A percentile compares a stretch with the other conserved stretches of the same genome.
Conservation (phyloP, 768 basidiomycete genomes). For the Psilocybe cubensis region DNA sequence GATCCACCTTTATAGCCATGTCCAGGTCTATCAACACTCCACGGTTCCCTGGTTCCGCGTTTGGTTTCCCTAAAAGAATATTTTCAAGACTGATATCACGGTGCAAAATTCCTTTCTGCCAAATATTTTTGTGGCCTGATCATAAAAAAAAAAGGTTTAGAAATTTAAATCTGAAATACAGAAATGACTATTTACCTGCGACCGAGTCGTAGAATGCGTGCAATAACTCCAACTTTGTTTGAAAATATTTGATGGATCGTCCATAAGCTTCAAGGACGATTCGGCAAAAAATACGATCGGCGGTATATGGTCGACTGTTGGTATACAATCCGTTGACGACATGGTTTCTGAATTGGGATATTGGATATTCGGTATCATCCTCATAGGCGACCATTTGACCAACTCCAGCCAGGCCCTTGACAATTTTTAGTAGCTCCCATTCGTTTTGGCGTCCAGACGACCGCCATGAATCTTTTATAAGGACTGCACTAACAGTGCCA, state of each 20-base stretch:
- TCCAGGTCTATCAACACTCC: constrained; percentile 7
- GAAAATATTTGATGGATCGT: background rate
- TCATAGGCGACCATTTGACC: constrained; percentile 6
- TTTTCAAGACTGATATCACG: constrained; percentile 8
- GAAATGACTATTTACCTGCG: background rate
- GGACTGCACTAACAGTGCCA: constrained; percentile 3
- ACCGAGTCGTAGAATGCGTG: constrained; percentile 3
- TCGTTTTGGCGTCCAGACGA: background rate
- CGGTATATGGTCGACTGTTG: background rate
- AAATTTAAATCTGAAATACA: background rate
- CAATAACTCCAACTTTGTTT: background rate
- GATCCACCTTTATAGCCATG: background rate
- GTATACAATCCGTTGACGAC: background rate
- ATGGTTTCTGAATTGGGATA: background rate
- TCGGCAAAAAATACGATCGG: background rate
- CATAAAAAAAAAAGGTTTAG: background rate
- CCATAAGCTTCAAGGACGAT: constrained; percentile 2
- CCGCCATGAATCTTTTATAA: constrained; percentile 9
- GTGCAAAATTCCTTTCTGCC: constrained; percentile 3
- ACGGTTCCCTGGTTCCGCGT: background rate
- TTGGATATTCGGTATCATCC: background rate
- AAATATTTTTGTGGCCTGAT: background rate
- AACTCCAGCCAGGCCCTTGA: background rate
- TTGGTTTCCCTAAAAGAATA: constrained; percentile 1
- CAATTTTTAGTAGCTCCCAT: background rate